Evolutionary conservation across 2,329 filamentous ascomycete genomes (phyloP), one percentile per base, ranked within the genome.

Genomic region (Catunica adiposa): DNA sequence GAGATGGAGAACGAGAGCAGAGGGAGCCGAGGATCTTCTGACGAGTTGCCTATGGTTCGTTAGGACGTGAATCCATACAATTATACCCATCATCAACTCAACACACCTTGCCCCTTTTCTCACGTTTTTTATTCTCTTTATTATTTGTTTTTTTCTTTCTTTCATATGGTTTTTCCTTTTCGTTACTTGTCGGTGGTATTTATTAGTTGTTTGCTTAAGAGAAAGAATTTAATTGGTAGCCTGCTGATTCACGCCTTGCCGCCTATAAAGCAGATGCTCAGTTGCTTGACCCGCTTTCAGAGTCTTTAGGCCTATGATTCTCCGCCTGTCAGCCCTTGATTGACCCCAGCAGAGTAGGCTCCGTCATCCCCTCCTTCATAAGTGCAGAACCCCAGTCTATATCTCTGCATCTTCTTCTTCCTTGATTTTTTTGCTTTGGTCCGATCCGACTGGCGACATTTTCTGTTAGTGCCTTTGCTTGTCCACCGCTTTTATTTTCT

Each of bases 361-460:
- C 44, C 53, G 26, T 53, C 38, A 48, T 56, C 48, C 50, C 37
- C 37, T 56, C 54, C 29, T 56, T 44, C 47, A 22, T 44, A 44
- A 8, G 11, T 44, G 15, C 40, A 48, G 26, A 5, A 20, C n/a
- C 48, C 26, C 17, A 46, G 25, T 20, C 26, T 52, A 25, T 48
- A 48, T 48, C 22, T 48, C 17, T 22, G 42, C 25, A 44, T 56
- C 9, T n/a, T 44, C 17, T 51, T 52, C 51, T 37, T 55, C 25
- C 26, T 29, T 26, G 46, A 37, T 55, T 55, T n/a, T 29, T 20
- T 23, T 11, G 8, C 22, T 51, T 37, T 31, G 23, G 31, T 34
- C 37, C 37, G 15, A 44, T 22, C 20, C 20, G 40, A 44, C 40
- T 4, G 8, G 40, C 8, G 40, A 44, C 3, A 17, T 22, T 44